These are phyloP conservation scores for Phaeosphaeria sp. DNA, from an alignment of 2,329 filamentous ascomycete genomes.

Conservation along the genomic window DNA sequence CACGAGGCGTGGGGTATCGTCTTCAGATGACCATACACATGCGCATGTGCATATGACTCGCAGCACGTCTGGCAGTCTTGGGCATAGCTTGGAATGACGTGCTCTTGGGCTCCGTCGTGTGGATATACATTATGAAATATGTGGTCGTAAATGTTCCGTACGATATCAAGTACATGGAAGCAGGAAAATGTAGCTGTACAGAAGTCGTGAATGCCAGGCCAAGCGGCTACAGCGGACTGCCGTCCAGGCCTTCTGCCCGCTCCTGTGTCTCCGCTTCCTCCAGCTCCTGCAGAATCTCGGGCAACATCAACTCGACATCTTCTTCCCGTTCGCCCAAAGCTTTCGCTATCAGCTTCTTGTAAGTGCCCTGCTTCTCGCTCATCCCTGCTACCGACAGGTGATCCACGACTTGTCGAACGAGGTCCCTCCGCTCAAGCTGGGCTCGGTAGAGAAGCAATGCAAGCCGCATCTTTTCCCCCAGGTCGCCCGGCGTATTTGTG, in stretches of 20 bases:
- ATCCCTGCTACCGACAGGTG: conserved; percentile 73
- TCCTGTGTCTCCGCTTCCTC: conserved; percentile 55
- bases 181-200: background rate
- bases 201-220: background rate
- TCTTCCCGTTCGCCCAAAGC: conserved; percentile 74
- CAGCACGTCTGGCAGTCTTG: background rate
- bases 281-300: conserved; percentile 57
- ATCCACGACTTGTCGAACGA: conserved; percentile 72
- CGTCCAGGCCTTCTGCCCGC: conserved; percentile 43
- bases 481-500: conserved; percentile 50
- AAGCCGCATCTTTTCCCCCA: conserved; percentile 61
- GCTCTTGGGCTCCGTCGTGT: conserved; percentile 1
- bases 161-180: background rate
- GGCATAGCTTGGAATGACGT: conserved; percentile 7
- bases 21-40: conserved; percentile 1
- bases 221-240: conserved; percentile 31
- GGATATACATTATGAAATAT: conserved; percentile 9
- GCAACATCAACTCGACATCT: conserved; percentile 68
- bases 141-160: conserved; percentile 3
- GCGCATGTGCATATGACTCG: conserved; percentile 6
- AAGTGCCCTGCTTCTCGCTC: conserved; percentile 75
- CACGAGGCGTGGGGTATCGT: conserved; percentile 2
- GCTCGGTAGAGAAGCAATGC: conserved; percentile 64
- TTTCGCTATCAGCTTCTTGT: conserved; percentile 71
- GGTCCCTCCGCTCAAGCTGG: conserved; percentile 65